Base-by-base conservation (phyloP, 257 asterid genomes). In the Nicotiana noctiflora region DNA sequence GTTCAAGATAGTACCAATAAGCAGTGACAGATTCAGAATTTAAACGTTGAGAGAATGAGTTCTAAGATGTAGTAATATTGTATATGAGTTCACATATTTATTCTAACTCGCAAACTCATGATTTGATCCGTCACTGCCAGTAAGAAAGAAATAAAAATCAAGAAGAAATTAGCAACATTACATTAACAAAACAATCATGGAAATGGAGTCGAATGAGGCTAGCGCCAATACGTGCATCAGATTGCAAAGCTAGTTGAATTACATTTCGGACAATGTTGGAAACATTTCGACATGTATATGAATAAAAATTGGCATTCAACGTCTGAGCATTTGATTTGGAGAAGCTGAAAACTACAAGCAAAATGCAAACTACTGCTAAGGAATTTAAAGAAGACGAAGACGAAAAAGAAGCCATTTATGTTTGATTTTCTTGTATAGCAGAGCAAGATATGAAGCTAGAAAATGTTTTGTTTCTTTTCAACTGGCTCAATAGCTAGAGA, bases 141-240 rank as follows among this genome's bases (percentile, higher is more conserved):
- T 17, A 34, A 34, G 4, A n/a, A 67, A 32, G 17, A 67, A 68
- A 0, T 11, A 0, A 32, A 67, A n/a, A 34, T 34, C 0, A 1
- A 4, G 0, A 12, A 52, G 4, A 49, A 4, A 9, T 44, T 6
- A 1, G 2, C 11, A 55, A 13, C 0, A 10, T 79, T 63, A 90
- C 93, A 83, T 90, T 83, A 29, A 91, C 93, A 31, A 91, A 89
- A 78, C 92, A 91, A 32, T 91, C 94, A 23, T 90, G 93, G 60
- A 92, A 89, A 80, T 90, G 93, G 32, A 92, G 90, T 0, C 92
- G 89, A 44, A 88, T 75, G 51, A 92, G 90, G 83, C 92, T 90
- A n/a, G 89, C 94, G 0, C 91, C 90, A 17, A 92, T 88, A 17
- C 94, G 89, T 0, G 89, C 88, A 89, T 91, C 94, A 8, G 91